A percentile compares a stretch with the other conserved stretches of the same genome.
Conservation (phyloP, 441 rosid species). For the Erodium trifolium region DNA sequence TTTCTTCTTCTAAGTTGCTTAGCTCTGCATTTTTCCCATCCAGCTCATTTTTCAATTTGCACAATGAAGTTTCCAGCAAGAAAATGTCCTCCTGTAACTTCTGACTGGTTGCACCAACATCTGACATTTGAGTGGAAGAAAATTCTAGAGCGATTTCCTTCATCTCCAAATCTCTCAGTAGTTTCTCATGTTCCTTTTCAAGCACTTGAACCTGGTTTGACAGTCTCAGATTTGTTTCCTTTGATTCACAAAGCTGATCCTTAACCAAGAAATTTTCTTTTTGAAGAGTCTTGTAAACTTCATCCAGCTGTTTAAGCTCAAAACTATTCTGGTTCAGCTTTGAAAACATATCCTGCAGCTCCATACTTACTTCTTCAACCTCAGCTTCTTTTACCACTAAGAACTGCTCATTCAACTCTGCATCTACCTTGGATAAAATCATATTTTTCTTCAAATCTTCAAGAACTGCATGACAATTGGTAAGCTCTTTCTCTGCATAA, state of each 20-base stretch:
- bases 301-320: constrained; percentile 21
- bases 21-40: constrained; percentile 30
- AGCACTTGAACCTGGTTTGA: constrained; percentile 30
- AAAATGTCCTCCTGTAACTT: constrained; percentile 26
- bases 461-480: constrained; percentile 28
- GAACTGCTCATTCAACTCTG: constrained; percentile 44
- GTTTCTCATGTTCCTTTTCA: constrained; percentile 28
- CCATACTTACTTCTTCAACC: constrained; percentile 24
- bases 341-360: constrained; percentile 19
- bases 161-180: constrained; percentile 25
- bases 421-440: constrained; percentile 40
- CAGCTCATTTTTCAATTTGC: constrained; percentile 30
- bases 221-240: constrained; percentile 24
- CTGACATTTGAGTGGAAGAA: constrained; percentile 24
- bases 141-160: constrained; percentile 30
- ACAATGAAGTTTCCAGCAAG: constrained; percentile 28
- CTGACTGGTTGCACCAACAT: constrained; percentile 31
- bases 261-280: constrained; percentile 20
- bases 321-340: constrained; percentile 18
- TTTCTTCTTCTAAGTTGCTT: constrained; percentile 31
- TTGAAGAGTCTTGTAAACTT: constrained; percentile 19
- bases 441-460: constrained; percentile 48
- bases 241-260: constrained; percentile 29
- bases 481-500: constrained; percentile 30
- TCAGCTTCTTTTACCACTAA: constrained; percentile 35